Conservation (phyloP, 2,329 filamentous ascomycete species). For the Verruconis gallopava region DNA sequence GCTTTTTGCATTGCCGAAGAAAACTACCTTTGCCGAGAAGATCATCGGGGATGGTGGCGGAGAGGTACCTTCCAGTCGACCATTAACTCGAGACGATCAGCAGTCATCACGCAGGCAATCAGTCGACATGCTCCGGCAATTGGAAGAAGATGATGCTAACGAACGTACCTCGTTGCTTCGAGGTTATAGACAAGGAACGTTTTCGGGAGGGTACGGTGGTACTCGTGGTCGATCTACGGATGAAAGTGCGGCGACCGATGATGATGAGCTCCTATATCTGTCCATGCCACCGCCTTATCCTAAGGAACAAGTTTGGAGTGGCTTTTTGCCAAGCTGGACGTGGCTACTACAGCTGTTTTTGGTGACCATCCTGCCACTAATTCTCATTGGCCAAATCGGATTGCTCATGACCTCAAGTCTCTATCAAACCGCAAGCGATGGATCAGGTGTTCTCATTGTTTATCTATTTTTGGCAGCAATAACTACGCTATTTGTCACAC, state of each 20-base stretch:
- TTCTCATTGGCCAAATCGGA: constrained; percentile 63
- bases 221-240: constrained; percentile 23
- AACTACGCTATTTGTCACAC: constrained; percentile 59
- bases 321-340: constrained; percentile 62
- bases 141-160: constrained; percentile 30
- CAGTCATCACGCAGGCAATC: constrained; percentile 13
- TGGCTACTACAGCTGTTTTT: constrained; percentile 82
- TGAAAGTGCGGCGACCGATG: constrained; percentile 16
- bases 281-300: constrained; percentile 38
- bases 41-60: constrained; percentile 21
- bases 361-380: constrained; percentile 62
- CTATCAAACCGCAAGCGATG: constrained; percentile 74
- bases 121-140: not conserved
- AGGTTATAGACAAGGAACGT: constrained; percentile 33
- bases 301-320: constrained; percentile 77
- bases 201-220: constrained; percentile 40
- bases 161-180: constrained; percentile 46
- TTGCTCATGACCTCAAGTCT: constrained; percentile 60
- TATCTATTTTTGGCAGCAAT: constrained; percentile 58
- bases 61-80: constrained; percentile 2
- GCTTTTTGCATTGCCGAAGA: constrained; percentile 58
- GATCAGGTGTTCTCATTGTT: constrained; percentile 55
- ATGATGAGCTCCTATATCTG: constrained; percentile 3
- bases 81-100: constrained; percentile 2
- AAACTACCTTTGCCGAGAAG: constrained; percentile 52